Base-by-base conservation (phyloP, 306 rosid species). In the Chamaecrista fasciculata region DNA sequence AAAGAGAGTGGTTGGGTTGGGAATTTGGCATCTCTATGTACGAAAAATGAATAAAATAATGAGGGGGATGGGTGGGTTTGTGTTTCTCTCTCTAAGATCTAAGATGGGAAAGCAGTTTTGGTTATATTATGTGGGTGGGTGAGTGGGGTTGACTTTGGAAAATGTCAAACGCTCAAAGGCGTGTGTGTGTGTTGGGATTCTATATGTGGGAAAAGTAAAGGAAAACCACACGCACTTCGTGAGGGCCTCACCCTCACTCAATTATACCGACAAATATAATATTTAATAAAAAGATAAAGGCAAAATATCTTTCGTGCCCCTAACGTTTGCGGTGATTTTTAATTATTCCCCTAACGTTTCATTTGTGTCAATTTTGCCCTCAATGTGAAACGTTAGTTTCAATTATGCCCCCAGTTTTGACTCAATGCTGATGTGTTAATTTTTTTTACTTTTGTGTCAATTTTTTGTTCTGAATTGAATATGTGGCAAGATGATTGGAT, bases 151-250 rank as follows among this genome's bases (percentile, higher is more conserved):
- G 85, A 81, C 85, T 47, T 62, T 0, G 0, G 8, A 68, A 56
- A 68, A 62, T 72, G 85, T 81, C 85, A 81, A 81, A 81, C 79
- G 81, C 36, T 81, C 85, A 81, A 81, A 81, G 82, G 81, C 36
- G 69, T n/a, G 43, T 33, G 29, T n/a, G 39, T 40, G 75, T 51
- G 65, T 7, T 51, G 66, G 1, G 67, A 76, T 60, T 67, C 72
- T 11, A 46, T 11, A 46, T 76, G 79, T 50, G 12, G n/a, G 50
- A 50, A 29, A 2, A 63, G 63, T 18, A 7, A 68, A 73, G 44
- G 20, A 67, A 75, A 40, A 55, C 79, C 70, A 77, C 67, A 63
- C 79, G 82, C 73, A 68, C 76, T 72, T 66, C 71, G 46, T 56
- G 68, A 80, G 71, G 75, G 33, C 40, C 59, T 33, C 5, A 4